Evolutionary conservation across 176 grass and related monocot genomes (phyloP).

Genomic region (Tillandsia leiboldiana): DNA sequence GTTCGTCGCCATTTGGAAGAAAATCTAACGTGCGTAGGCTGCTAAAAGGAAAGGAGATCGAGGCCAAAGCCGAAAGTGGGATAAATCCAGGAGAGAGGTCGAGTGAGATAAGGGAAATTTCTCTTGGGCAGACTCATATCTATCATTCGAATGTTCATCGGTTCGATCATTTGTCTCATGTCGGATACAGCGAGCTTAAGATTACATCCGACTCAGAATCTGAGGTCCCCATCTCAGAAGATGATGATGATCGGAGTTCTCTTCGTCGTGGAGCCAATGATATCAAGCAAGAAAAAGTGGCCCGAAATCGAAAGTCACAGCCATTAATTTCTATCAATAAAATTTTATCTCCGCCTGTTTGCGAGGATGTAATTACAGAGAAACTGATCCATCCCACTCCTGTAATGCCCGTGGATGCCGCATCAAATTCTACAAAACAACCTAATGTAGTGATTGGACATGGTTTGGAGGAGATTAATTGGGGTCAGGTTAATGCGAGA

Average conservation of each 20-base stretch:
- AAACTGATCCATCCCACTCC: slow-evolving; percentile 16
- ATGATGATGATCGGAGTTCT: slow-evolving; percentile 9
- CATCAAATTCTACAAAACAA: not conserved
- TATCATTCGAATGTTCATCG: slow-evolving; percentile 12
- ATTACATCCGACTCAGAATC: slow-evolving; percentile 53
- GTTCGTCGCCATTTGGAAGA: not conserved
- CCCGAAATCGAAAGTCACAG: not conserved
- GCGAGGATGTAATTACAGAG: not conserved
- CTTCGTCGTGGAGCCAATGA: slow-evolving; percentile 2
- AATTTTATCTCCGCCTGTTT: not conserved
- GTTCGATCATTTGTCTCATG: slow-evolving; percentile 17
- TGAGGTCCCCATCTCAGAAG: slow-evolving; percentile 23
- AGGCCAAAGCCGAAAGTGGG: not conserved
- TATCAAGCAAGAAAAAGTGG: slow-evolving; percentile 13
- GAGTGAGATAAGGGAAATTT: slow-evolving; percentile 5
- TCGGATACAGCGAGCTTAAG: slow-evolving; percentile 50
- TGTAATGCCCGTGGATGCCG: not conserved
- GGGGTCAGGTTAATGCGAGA: slow-evolving; percentile 15
- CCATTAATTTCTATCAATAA: not conserved
- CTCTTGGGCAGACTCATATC: not conserved
- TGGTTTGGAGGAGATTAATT: slow-evolving; percentile 16
- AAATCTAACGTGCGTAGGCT: not conserved
- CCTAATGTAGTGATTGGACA: slow-evolving; percentile 13
- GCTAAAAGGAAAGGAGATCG: not conserved
- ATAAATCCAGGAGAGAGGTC: not conserved